Evolutionary conservation across 352 stramenopile genomes (phyloP), one percentile per base, ranked within the genome.

Genomic region (Aphanomyces astaci): DNA sequence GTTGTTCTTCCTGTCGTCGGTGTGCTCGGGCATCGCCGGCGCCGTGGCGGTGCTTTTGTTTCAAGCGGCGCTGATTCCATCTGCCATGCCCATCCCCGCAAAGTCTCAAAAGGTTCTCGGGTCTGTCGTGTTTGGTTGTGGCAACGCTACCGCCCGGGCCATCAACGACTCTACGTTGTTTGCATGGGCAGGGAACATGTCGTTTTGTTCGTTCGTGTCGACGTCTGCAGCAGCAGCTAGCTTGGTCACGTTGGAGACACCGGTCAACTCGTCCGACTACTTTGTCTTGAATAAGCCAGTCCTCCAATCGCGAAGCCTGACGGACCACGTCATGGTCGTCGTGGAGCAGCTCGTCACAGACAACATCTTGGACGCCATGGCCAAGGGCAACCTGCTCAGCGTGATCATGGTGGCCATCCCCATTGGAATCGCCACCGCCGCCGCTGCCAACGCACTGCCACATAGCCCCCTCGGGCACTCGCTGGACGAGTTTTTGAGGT

Each of bases 341-440:
- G 1, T 64, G 2, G 56, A 64, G 7, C 19, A 45, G 5, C 24
- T 64, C 56, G 56, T 64, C 30, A 64, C 56, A 1, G 46, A 71
- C 28, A 71, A 78, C 68, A 76, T 81, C 65, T 66, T 70, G 15
- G n/a, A 43, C 25, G 73, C 72, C 22, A 79, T 82, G 22, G 66
- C 56, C 13, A 60, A 78, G 10, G 74, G 62, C 19, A 70, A 53
- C 28, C 54, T 78, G 40, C 62, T 83, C 36, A 73, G 65, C 11
- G 70, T 80, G 40, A 73, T 83, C 66, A 73, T 63, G 56, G 78
- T 83, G 36, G 68, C 75, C 17, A 62, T 80, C 15, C 67, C 73
- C 2, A 78, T 82, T 24, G 73, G 71, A 19, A 57, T 75, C 24
- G 74, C 71, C 0, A 65, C 76, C 43, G 67, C 71, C 25, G 45